Conservation (phyloP, 768 basidiomycete species). For the Suillus occidentalis region DNA sequence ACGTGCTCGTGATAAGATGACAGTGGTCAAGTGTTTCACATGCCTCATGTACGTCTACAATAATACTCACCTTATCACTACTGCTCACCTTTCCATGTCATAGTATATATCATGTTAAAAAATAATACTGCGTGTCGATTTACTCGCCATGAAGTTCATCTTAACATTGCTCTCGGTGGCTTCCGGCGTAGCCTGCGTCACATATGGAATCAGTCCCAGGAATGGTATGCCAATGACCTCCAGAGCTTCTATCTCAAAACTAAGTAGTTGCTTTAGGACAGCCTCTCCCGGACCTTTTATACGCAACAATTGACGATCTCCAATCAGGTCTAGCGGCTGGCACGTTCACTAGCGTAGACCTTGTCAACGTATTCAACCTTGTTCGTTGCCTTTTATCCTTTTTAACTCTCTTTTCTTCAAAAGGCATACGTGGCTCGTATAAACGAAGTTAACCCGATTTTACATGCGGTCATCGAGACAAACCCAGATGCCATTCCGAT, state of each 20-base stretch:
- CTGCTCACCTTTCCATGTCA: too few relatives aligned
- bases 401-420: not conserved
- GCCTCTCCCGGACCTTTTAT: constrained; percentile 2
- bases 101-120: not conserved
- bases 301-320: constrained; percentile 2
- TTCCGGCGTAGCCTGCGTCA: not conserved
- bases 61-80: constrained; percentile 8
- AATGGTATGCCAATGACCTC: not conserved
- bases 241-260: not conserved
- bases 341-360: constrained; percentile 2
- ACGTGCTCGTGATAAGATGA: constrained; percentile 2
- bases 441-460: not conserved
- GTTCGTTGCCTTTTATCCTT: not conserved
- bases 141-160: not conserved
- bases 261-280: not conserved
- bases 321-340: constrained; percentile 1
- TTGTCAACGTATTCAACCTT: not conserved
- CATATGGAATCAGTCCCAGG: constrained; percentile 1
- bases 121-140: not conserved
- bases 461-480: constrained; percentile 1
- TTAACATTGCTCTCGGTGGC: not conserved
- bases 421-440: constrained; percentile 8
- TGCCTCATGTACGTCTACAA: not conserved
- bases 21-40: not conserved
- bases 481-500: not conserved